Evolutionary conservation across 495 filamentous ascomycete species (phyloP).

Genomic region (Xylaria acuta): DNA sequence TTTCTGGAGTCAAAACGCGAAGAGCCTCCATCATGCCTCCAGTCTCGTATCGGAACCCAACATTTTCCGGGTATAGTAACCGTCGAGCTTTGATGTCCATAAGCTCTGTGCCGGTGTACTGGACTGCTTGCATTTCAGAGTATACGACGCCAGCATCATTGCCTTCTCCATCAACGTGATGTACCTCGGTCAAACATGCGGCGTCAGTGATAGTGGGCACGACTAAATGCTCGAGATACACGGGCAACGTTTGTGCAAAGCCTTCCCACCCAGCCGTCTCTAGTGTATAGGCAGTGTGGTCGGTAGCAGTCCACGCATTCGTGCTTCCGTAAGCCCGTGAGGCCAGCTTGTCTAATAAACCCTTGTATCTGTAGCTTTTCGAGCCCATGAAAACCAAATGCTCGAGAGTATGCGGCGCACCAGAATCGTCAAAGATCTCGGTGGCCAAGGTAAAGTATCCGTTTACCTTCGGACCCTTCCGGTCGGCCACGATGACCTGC

Average conservation of each 20-base stretch:
- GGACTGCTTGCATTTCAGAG: constrained; percentile 96
- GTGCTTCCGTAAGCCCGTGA: constrained; percentile 91
- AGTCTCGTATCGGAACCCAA: constrained; percentile 96
- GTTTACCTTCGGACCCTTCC: constrained; percentile 89
- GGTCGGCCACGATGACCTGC: constrained; percentile 89
- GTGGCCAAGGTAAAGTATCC: constrained; percentile 96
- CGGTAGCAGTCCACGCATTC: constrained; percentile 94
- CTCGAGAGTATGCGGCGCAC: constrained; percentile 93
- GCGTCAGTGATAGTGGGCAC: constrained; percentile 90
- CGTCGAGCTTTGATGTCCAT: constrained; percentile 81
- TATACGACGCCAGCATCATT: constrained; percentile 98
- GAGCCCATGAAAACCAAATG: constrained; percentile 99
- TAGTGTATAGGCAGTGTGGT: constrained; percentile 96
- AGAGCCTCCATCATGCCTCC: constrained; percentile 95
- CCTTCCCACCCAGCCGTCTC: constrained; percentile 96
- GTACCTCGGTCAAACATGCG: constrained; percentile 92
- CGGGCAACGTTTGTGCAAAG: constrained; percentile 89
- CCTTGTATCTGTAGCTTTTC: constrained; percentile 91
- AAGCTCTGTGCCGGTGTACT: constrained; percentile 81
- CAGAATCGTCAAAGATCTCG: constrained; percentile 96
- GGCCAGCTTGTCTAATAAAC: constrained; percentile 90
- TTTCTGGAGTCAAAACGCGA: constrained; percentile 81
- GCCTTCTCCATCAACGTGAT: constrained; percentile 90
- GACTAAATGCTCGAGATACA: constrained; percentile 95
- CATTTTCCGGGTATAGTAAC: constrained; percentile 83